These are phyloP conservation scores for Arthroderma sp. DNA, from an alignment of 2,329 filamentous ascomycete genomes.

Conservation along the genomic window DNA sequence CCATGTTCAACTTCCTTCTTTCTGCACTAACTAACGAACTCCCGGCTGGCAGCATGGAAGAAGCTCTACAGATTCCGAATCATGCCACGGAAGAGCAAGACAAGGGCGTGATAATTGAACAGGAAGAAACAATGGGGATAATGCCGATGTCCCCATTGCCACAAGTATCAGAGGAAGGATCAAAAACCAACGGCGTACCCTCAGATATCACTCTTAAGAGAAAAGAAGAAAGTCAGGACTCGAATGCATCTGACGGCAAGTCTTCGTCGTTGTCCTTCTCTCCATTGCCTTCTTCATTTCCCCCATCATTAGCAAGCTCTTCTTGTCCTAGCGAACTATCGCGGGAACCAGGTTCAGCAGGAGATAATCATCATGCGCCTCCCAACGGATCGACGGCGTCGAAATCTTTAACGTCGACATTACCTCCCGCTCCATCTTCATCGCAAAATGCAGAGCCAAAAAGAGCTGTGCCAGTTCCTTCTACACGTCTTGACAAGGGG, in stretches of 20 bases:
- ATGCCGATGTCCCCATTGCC: neutral
- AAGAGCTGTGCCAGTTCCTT: slow-evolving; percentile 12
- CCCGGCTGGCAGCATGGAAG: neutral
- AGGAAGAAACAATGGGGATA: neutral
- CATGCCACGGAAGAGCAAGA: neutral
- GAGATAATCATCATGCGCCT: slow-evolving; percentile 21
- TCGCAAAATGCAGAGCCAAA: slow-evolving; percentile 11
- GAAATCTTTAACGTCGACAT: slow-evolving; percentile 18
- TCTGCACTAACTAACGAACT: neutral
- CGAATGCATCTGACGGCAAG: neutral
- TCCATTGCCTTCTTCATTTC: slow-evolving; percentile 1
- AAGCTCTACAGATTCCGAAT: neutral
- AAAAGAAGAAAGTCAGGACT: neutral
- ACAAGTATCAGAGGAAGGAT: neutral
- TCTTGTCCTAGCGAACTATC: slow-evolving; percentile 15
- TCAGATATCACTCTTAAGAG: neutral
- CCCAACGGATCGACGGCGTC: slow-evolving; percentile 23
- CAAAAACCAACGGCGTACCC: neutral
- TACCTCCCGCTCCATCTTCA: slow-evolving; percentile 16
- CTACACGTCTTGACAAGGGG: neutral
- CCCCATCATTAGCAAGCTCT: slow-evolving; percentile 11
- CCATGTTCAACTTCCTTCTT: neutral
- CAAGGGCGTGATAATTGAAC: neutral
- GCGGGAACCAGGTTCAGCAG: slow-evolving; percentile 17
- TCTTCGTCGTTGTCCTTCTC: neutral